A percentile compares a stretch with the other conserved stretches of the same genome.
Conservation (phyloP, 2,329 filamentous ascomycete species). For the Arthrocladium fulminans region DNA sequence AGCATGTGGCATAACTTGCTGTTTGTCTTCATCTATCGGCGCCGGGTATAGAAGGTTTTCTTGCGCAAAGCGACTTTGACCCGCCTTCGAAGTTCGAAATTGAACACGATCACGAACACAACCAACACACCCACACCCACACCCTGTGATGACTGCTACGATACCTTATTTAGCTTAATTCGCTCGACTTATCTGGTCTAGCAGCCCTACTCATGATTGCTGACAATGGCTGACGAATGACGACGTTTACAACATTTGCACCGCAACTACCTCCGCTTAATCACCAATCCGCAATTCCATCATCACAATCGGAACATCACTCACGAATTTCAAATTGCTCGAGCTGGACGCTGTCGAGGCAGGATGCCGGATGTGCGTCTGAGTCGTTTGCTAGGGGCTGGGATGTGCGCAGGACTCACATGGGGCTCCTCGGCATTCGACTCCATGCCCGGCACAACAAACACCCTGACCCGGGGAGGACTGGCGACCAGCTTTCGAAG, state of each 20-base stretch:
- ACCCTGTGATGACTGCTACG: constrained; percentile 6
- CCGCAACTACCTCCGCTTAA: background rate
- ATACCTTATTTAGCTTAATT: constrained; percentile 2
- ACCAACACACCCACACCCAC: background rate
- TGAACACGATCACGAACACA: background rate
- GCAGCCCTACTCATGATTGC: background rate
- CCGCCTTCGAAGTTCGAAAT: background rate
- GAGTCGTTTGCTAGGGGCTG: background rate
- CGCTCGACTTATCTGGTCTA: background rate
- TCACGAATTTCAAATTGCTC: background rate
- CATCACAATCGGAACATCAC: background rate
- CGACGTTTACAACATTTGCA: background rate
- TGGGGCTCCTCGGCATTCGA: too few species aligned
- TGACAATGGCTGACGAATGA: constrained; percentile 1
- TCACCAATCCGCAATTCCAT: background rate
- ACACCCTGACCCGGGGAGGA: background rate
- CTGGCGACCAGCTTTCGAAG: background rate
- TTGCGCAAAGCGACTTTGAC: constrained; percentile 7
- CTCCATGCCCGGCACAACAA: background rate
- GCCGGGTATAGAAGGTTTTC: constrained; percentile 10
- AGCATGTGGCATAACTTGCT: constrained; percentile 6
- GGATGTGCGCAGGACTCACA: background rate
- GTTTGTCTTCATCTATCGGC: constrained; percentile 9
- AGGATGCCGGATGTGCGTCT: too few species aligned
- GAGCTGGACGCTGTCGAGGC: background rate